Percentiles rank a stretch among this genome's conserved stretches.
phyloP scores from a whole-genome alignment of 2,329 filamentous ascomycete genomes.

The Colletotrichum karsti region DNA sequence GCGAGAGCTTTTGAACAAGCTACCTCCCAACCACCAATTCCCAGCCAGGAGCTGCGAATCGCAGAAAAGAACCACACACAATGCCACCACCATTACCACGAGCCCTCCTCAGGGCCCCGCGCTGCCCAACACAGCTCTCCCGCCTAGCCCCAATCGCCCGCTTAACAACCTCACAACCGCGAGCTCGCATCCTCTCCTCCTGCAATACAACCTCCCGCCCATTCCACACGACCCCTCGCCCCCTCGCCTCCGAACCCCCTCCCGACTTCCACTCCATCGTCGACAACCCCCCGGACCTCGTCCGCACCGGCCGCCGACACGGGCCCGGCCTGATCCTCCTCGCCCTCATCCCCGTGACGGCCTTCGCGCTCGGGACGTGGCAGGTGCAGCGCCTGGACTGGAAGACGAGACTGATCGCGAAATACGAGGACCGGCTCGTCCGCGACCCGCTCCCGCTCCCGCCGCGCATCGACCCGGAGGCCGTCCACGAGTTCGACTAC shows the following conservation, averaged over 20 bases:
- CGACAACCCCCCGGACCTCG: constrained; percentile 83
- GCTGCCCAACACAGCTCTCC: neutral
- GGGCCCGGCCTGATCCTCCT: constrained; percentile 84
- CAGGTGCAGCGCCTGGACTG: constrained; percentile 91
- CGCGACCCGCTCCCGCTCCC: constrained; percentile 87
- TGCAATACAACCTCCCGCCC: neutral
- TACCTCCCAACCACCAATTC: no score
- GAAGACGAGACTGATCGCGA: constrained; percentile 93
- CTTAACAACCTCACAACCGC: neutral
- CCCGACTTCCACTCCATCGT: constrained; percentile 85
- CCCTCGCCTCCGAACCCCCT: constrained; percentile 21
- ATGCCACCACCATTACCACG: constrained; percentile 18
- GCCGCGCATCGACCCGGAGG: constrained; percentile 81
- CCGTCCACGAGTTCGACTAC: constrained; percentile 90
- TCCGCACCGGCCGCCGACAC: constrained; percentile 78
- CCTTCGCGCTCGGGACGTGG: constrained; percentile 92
- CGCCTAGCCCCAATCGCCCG: neutral
- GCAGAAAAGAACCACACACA: neutral
- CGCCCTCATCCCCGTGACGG: constrained; percentile 88
- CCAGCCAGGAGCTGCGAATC: neutral
- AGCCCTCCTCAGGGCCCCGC: neutral
- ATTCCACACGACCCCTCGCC: constrained; percentile 28
- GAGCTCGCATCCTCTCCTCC: neutral
- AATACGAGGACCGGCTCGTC: constrained; percentile 90
- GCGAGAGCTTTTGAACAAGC: neutral